A percentile compares a stretch with the other conserved stretches of the same genome.
phyloP scores from a whole-genome alignment of 179 eudicot genomes.

The Patellifolia procumbens region DNA sequence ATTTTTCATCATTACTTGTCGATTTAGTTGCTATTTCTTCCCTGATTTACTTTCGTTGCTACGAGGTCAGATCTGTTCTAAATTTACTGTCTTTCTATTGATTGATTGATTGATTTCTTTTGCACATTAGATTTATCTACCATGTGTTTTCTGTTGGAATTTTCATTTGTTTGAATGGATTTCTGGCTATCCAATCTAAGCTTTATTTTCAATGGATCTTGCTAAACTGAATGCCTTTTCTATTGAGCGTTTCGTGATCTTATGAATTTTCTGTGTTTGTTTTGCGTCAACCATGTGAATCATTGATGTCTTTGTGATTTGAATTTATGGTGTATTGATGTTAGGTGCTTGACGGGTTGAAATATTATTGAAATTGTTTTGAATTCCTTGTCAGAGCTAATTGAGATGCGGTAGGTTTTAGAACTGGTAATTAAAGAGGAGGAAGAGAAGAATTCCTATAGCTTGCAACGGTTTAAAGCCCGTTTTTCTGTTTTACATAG shows the following conservation, averaged over 20 bases:
- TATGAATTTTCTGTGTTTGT: background rate
- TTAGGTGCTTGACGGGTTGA: background rate
- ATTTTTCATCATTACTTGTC: background rate
- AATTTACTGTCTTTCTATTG: background rate
- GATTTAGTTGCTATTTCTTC: background rate
- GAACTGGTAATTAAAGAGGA: background rate
- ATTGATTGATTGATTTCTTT: background rate
- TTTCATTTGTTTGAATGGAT: background rate
- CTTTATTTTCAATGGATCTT: background rate
- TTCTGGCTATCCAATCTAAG: too few species aligned
- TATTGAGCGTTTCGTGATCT: background rate
- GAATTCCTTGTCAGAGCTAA: background rate
- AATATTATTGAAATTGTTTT: background rate
- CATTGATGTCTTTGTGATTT: background rate
- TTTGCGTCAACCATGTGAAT: background rate
- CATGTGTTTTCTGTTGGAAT: background rate
- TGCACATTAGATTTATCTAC: background rate
- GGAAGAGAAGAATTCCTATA: too few species aligned
- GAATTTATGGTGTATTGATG: background rate
- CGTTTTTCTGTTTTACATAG: too few species aligned
- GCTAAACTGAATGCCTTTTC: background rate
- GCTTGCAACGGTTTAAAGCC: too few species aligned
- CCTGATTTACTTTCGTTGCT: background rate
- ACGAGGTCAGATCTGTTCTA: slow-evolving; percentile 20
- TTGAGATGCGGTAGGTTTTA: background rate